phyloP scores from a whole-genome alignment of 1,139 yeast species.

The Sugiyamaella grinbergsii region DNA sequence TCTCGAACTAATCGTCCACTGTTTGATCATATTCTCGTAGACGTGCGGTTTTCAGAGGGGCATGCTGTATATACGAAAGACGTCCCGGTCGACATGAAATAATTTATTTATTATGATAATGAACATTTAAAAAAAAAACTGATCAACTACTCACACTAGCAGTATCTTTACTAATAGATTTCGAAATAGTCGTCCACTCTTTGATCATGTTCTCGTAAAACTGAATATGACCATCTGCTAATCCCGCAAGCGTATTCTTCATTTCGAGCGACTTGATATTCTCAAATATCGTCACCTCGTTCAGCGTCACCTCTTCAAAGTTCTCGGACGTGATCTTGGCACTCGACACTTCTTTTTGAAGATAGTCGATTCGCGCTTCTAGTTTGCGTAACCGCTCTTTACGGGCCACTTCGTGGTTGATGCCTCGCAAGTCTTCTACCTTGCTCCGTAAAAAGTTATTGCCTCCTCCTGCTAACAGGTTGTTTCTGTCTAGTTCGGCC shows the following conservation, averaged over 20 bases:
- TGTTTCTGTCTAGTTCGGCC: conserved; percentile 66
- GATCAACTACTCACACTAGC: neutral
- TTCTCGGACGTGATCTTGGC: conserved; percentile 74
- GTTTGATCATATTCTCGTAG: too few species aligned
- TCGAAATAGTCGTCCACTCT: conserved; percentile 56
- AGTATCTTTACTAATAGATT: conserved; percentile 16
- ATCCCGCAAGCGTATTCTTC: conserved; percentile 63
- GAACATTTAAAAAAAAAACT: too few species aligned
- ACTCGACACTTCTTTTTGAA: conserved; percentile 59
- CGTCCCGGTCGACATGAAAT: too few species aligned
- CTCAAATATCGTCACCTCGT: conserved; percentile 83
- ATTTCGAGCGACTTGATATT: conserved; percentile 76
- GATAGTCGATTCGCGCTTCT: conserved; percentile 59
- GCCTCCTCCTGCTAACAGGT: conserved; percentile 56
- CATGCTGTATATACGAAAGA: too few species aligned
- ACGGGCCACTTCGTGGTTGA: conserved; percentile 58
- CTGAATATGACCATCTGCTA: conserved; percentile 75
- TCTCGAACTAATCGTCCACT: too few species aligned
- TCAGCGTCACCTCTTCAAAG: conserved; percentile 62
- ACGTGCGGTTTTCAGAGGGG: too few species aligned
- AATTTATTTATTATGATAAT: neutral
- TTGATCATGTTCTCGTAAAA: conserved; percentile 73
- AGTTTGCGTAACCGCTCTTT: conserved; percentile 54
- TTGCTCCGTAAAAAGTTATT: conserved; percentile 56
- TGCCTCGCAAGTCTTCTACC: conserved; percentile 61